These are phyloP conservation scores for Euphorbia celastroides DNA, from an alignment of 441 rosid genomes.

Conservation along the genomic window DNA sequence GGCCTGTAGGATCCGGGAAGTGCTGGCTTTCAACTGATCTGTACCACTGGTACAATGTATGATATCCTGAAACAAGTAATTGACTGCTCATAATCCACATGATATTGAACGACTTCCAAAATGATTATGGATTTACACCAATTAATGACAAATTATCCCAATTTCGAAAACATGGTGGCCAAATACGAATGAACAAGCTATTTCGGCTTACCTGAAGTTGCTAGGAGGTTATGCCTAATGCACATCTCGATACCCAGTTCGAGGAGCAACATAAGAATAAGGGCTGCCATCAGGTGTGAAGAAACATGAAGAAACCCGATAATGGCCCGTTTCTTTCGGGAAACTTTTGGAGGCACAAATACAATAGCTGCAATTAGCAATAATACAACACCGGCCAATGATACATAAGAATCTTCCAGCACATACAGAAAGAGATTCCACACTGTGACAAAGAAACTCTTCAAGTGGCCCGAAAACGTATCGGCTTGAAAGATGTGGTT, in stretches of 20 bases:
- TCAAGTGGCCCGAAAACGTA: constrained; percentile 79
- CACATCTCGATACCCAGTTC: constrained; percentile 93
- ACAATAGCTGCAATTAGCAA: constrained; percentile 59
- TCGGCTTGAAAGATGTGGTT: constrained; percentile 78
- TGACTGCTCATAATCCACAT: constrained; percentile 11
- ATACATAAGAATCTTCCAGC: constrained; percentile 73
- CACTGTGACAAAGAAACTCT: constrained; percentile 75
- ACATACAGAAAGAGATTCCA: constrained; percentile 63
- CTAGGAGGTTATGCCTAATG: constrained; percentile 80
- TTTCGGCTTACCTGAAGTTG: constrained; percentile 86
- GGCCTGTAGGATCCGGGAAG: constrained; percentile 99
- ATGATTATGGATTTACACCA: background rate
- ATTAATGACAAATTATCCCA: background rate
- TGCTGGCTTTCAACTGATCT: constrained; percentile 86
- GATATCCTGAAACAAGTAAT: constrained; percentile 60
- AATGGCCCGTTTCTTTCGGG: constrained; percentile 67
- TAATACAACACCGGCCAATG: constrained; percentile 64
- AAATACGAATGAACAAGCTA: too few species aligned
- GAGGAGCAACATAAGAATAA: constrained; percentile 86
- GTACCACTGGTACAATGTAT: constrained; percentile 94
- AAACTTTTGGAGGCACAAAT: constrained; percentile 84
- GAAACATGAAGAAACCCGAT: constrained; percentile 88
- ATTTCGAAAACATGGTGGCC: background rate
- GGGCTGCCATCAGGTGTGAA: constrained; percentile 82
- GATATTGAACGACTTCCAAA: background rate